These are phyloP conservation scores for Vitis amurensis DNA, from an alignment of 164 flowering plant genomes.

Conservation along the genomic window DNA sequence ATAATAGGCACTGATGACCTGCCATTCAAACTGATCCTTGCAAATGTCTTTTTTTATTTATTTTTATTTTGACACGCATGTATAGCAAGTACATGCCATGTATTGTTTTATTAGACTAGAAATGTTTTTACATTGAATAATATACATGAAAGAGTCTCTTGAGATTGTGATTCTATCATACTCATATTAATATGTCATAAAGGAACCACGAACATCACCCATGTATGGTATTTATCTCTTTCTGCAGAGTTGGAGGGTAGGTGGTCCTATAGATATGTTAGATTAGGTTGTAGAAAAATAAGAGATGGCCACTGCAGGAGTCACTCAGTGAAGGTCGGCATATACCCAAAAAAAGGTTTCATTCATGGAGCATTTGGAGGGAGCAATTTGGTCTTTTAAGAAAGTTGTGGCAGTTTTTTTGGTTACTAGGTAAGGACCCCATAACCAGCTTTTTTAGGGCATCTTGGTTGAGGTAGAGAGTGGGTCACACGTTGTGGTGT, in stretches of 20 bases:
- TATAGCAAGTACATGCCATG: no score
- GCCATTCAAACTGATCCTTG: no score
- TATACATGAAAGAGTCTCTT: no score
- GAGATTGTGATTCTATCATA: neutral
- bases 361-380: neutral
- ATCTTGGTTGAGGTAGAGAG: neutral
- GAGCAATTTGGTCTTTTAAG: slow-evolving; percentile 3
- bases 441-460: neutral
- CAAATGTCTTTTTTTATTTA: no score
- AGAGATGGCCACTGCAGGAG: slow-evolving; percentile 7
- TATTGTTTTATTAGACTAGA: no score
- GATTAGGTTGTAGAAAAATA: slow-evolving; percentile 17
- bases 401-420: neutral
- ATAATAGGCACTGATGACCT: neutral
- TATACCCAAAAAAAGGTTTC: neutral
- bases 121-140: no score
- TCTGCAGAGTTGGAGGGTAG: neutral
- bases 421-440: slow-evolving; percentile 6
- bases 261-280: slow-evolving; percentile 5
- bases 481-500: slow-evolving; percentile 15
- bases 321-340: neutral
- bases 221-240: no score
- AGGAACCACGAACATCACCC: neutral
- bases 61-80: no score
- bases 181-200: neutral